Base-by-base conservation (phyloP, 202 grass and related monocot species). In the Schoenoplectus triqueter region DNA sequence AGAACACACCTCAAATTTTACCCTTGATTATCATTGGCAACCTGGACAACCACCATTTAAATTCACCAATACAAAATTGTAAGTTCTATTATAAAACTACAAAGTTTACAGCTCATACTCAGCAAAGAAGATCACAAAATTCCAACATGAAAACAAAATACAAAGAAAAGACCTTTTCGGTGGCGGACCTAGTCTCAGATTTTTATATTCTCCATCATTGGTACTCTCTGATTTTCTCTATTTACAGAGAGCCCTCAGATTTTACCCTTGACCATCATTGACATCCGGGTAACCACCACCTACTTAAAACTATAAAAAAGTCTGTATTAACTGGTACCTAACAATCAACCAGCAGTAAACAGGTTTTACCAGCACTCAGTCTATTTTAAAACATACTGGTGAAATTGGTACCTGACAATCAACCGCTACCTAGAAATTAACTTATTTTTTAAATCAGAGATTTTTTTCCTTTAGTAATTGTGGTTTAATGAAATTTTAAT, bases 191-290 rank as follows among this genome's bases (percentile, higher is more conserved):
- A 69, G 66, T 44, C 66, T 69, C 66, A 69, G 66, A 69, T 44
- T 45, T 31, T 41, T 69, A 5, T 15, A 15, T 69, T 69, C 9
- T 69, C 11, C 39, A 69, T 69, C 66, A 45, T 18, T 48, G 69
- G 44, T 20, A 72, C 69, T 15, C 45, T 72, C 14, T 1, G 14
- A 47, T 11, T 39, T 40, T 66, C 17, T 71, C 6, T 71, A 64
- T 48, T 20, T 48, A 3, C 31, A 72, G 69, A 72, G 69, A 49
- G 45, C 14, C 45, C 69, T 72, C 69, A 49, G 69, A 72, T 72
- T 72, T 72, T 72, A 72, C 69, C 69, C 69, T 71, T 71, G 46
- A 49, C 42, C 69, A 72, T 72, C 69, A 50, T 48, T 49, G 15
- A 72, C 45, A 18, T 49, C 44, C 39, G 2, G 69, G 69, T 49